A percentile compares a stretch with the other conserved stretches of the same genome.
These are phyloP conservation scores for Eragrostis tef DNA, from an alignment of 202 grass and related monocot species.

Conservation along the genomic window DNA sequence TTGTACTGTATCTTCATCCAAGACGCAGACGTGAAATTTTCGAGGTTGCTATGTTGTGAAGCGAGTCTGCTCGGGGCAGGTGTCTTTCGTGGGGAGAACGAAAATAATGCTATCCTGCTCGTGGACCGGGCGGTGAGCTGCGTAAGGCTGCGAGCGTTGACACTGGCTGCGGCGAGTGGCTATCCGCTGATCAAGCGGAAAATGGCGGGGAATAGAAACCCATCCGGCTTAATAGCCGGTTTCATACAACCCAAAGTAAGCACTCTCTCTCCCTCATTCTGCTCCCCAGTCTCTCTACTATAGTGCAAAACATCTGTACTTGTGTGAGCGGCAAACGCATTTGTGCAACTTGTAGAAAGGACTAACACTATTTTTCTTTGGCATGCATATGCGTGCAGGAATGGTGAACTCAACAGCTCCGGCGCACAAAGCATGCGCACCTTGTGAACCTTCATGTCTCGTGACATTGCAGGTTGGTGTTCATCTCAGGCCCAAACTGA, in stretches of 20 bases:
- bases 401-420: background rate
- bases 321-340: no score
- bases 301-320: no score
- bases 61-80: background rate
- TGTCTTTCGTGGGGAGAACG: background rate
- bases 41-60: background rate
- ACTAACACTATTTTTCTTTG: background rate
- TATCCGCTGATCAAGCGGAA: background rate
- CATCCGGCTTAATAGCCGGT: background rate
- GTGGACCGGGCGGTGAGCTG: background rate
- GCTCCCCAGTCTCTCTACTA: background rate
- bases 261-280: background rate
- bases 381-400: background rate
- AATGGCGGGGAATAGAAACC: background rate
- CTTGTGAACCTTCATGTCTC: background rate
- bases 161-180: background rate
- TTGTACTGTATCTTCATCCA: background rate
- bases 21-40: background rate
- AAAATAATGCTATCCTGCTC: no score
- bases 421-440: background rate
- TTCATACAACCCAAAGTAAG: background rate
- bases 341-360: background rate
- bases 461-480: background rate
- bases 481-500: background rate
- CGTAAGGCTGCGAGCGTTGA: background rate